Conservation (phyloP, 495 filamentous ascomycete species). For the Penicillium cosmopolitanum region DNA sequence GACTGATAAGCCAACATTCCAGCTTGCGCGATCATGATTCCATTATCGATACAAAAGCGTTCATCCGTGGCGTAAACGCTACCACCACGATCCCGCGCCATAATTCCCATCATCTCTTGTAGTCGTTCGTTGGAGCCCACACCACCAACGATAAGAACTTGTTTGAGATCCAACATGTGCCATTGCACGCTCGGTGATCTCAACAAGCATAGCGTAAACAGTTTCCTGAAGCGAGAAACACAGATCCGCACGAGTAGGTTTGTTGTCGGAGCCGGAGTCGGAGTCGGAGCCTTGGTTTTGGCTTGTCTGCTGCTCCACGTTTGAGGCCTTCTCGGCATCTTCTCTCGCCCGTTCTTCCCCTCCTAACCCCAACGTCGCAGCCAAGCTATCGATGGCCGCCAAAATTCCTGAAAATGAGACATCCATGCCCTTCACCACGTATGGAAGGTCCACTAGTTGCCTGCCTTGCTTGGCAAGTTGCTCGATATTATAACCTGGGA, state of each 20-base stretch:
- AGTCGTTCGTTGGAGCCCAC: slow-evolving; percentile 96
- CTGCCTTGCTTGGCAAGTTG: slow-evolving; percentile 83
- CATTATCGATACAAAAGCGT: slow-evolving; percentile 98
- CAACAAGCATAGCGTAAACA: slow-evolving; percentile 93
- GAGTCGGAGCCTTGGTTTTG: slow-evolving; percentile 9
- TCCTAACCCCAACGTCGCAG: slow-evolving; percentile 59
- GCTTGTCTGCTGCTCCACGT: slow-evolving; percentile 19
- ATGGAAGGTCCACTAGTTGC: slow-evolving; percentile 83
- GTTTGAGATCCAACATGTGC: slow-evolving; percentile 85
- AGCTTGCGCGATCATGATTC: slow-evolving; percentile 99
- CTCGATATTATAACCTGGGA: slow-evolving; percentile 97
- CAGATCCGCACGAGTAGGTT: slow-evolving; percentile 79
- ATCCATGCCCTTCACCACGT: slow-evolving; percentile 98
- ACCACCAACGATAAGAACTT: slow-evolving; percentile 96
- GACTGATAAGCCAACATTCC: slow-evolving; percentile 82
- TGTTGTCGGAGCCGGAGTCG: slow-evolving; percentile 21
- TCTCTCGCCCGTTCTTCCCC: slow-evolving; percentile 40
- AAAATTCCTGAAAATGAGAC: slow-evolving; percentile 93
- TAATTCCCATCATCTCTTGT: slow-evolving; percentile 97
- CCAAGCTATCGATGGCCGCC: slow-evolving; percentile 77
- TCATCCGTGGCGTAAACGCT: slow-evolving; percentile 95
- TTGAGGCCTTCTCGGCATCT: slow-evolving; percentile 34
- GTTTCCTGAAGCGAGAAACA: slow-evolving; percentile 97
- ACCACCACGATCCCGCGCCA: slow-evolving; percentile 89
- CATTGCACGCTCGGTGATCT: slow-evolving; percentile 98